Conservation (phyloP, 225 moss, liverwort and hornwort species). For the Sphagnum tenellum region DNA sequence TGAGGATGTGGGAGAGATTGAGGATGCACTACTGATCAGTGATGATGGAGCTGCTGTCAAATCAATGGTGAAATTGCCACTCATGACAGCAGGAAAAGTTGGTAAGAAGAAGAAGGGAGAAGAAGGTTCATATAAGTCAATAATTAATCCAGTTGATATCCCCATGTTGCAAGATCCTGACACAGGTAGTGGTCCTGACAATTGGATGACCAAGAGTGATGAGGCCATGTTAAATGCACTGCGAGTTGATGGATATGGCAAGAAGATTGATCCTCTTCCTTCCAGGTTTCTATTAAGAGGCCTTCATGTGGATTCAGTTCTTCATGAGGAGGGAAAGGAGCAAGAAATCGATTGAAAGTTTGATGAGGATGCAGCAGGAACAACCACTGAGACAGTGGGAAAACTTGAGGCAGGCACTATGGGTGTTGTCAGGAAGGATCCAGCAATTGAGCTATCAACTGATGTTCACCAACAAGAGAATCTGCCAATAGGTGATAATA, state of each 20-base stretch:
- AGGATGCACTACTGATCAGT: conserved; percentile 76
- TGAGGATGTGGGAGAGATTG: conserved; percentile 67
- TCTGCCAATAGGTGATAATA: too few species aligned
- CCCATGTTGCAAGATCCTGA: conserved; percentile 92
- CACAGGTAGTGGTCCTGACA: conserved; percentile 37
- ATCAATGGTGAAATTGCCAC: conserved; percentile 3
- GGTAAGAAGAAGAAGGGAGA: conserved; percentile 18
- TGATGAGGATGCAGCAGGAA: too few species aligned
- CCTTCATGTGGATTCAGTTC: conserved; percentile 3
- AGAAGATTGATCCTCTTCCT: conserved; percentile 6
- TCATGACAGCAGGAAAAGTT: conserved; percentile 28
- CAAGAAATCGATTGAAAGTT: not conserved
- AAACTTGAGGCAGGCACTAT: too few species aligned
- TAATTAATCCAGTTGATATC: conserved; percentile 72
- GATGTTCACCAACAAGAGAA: too few species aligned
- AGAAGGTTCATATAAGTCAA: conserved; percentile 31
- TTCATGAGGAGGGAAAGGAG: conserved; percentile 3
- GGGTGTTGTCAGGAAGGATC: too few species aligned
- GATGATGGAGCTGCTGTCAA: conserved; percentile 34
- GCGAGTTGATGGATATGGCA: conserved; percentile 27
- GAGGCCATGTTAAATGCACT: conserved; percentile 54
- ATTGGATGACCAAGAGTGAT: conserved; percentile 79
- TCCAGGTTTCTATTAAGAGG: conserved; percentile 18
- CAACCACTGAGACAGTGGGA: too few species aligned
- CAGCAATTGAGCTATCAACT: too few species aligned